A percentile compares a stretch with the other conserved stretches of the same genome.
Evolutionary conservation across 805 yeast species (phyloP).

Genomic region (Jamesozyma spencerorum): DNA sequence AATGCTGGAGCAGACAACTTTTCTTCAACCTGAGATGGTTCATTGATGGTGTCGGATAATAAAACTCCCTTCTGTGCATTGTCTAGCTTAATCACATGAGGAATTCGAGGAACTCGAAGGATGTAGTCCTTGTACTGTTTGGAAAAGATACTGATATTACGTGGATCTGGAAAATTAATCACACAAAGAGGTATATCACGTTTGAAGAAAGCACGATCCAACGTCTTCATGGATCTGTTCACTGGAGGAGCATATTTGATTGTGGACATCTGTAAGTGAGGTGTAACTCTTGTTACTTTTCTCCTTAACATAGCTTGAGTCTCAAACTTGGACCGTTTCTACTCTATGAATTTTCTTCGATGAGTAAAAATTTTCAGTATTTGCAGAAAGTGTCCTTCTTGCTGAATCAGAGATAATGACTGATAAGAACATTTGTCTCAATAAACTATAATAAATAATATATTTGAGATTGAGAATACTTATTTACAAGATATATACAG

Average conservation of each 20-base stretch:
- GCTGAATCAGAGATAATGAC: too few relatives aligned
- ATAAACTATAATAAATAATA: too few relatives aligned
- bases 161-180: conserved; percentile 62
- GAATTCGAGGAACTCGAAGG: conserved; percentile 59
- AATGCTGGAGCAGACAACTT: conserved; percentile 37
- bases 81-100: conserved; percentile 48
- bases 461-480: too few relatives aligned
- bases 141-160: conserved; percentile 51
- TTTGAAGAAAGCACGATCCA: conserved; percentile 60
- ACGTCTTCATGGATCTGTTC: conserved; percentile 49
- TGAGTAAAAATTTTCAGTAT: too few relatives aligned
- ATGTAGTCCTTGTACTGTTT: conserved; percentile 50
- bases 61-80: conserved; percentile 37
- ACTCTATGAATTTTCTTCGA: too few relatives aligned
- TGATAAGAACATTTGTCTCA: too few relatives aligned
- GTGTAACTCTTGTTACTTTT: too few relatives aligned
- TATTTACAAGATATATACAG: neutral
- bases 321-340: too few relatives aligned
- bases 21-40: conserved; percentile 30
- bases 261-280: conserved; percentile 1
- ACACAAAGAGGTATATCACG: conserved; percentile 52
- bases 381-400: too few relatives aligned
- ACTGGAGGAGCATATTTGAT: conserved; percentile 49
- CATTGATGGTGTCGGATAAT: conserved; percentile 43
- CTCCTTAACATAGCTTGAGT: too few relatives aligned